Conservation (phyloP, 1,284 basidiomycete genomes). For the Rhodotorula sp. region DNA sequence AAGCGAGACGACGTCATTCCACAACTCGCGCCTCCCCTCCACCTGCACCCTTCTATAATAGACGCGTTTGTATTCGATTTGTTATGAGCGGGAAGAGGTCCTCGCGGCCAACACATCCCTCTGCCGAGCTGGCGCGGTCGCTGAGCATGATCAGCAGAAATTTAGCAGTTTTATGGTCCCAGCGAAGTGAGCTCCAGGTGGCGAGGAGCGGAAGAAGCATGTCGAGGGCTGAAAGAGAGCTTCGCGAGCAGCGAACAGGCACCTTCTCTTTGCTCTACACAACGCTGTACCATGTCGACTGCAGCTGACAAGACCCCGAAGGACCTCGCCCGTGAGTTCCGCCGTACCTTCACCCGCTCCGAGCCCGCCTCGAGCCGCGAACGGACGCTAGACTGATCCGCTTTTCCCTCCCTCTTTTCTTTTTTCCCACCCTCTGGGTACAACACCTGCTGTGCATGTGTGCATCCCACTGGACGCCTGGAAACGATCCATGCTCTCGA, state of each 20-base stretch:
- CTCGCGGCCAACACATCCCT: neutral
- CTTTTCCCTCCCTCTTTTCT: neutral
- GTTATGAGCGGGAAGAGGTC: neutral
- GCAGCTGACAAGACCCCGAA: slow-evolving; percentile 19
- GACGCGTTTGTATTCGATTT: neutral
- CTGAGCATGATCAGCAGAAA: neutral
- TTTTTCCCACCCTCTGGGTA: too few relatives aligned
- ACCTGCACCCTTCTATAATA: too few relatives aligned
- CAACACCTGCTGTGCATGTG: too few relatives aligned
- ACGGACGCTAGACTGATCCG: neutral
- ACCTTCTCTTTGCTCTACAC: neutral
- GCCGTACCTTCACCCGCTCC: neutral
- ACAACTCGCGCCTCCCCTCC: too few relatives aligned
- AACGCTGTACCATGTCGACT: slow-evolving; percentile 11
- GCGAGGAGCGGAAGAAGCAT: neutral
- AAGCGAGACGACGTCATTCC: neutral
- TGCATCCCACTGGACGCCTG: too few relatives aligned
- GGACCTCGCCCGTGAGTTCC: slow-evolving; percentile 29
- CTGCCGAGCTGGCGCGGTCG: neutral
- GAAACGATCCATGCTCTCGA: too few relatives aligned
- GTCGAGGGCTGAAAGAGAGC: neutral
- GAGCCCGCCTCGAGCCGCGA: neutral
- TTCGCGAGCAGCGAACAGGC: neutral
- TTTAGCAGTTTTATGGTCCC: neutral
- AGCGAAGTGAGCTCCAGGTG: neutral